phyloP scores from a whole-genome alignment of 2,329 filamentous ascomycete species.

The Colletotrichum sp. region DNA sequence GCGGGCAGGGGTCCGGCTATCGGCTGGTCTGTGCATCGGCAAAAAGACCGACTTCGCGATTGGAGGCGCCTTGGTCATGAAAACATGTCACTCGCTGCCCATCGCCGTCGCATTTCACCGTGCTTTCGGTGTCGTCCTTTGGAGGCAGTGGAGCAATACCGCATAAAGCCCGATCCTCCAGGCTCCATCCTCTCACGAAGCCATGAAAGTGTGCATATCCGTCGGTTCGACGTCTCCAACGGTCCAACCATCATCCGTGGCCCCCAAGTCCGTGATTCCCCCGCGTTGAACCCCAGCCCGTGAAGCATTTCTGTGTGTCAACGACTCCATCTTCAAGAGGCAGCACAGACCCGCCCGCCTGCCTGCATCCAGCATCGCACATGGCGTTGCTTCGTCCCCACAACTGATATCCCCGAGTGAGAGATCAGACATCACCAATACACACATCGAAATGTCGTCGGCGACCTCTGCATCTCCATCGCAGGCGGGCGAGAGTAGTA shows the following conservation, averaged over 20 bases:
- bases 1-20: not conserved
- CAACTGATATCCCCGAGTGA: not conserved
- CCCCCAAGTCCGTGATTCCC: not conserved
- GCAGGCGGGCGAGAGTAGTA: not conserved
- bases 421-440: not conserved
- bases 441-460: not conserved
- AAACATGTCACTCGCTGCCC: not conserved
- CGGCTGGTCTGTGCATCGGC: not conserved
- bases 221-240: not conserved
- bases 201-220: not conserved
- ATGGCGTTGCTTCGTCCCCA: slow-evolving; percentile 4
- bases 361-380: not conserved
- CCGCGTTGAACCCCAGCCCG: slow-evolving; percentile 1
- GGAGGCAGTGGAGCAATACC: not conserved
- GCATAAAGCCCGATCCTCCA: not conserved
- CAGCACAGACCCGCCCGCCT: not conserved
- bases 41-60: not conserved
- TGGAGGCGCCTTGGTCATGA: not conserved
- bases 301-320: slow-evolving; percentile 6
- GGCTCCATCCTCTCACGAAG: not conserved
- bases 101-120: not conserved
- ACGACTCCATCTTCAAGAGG: not conserved
- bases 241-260: not conserved
- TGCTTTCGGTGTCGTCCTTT: not conserved
- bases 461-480: not conserved